A percentile compares a stretch with the other conserved stretches of the same genome.
Conservation (phyloP, 179 eudicot species). For the Patellifolia procumbens region DNA sequence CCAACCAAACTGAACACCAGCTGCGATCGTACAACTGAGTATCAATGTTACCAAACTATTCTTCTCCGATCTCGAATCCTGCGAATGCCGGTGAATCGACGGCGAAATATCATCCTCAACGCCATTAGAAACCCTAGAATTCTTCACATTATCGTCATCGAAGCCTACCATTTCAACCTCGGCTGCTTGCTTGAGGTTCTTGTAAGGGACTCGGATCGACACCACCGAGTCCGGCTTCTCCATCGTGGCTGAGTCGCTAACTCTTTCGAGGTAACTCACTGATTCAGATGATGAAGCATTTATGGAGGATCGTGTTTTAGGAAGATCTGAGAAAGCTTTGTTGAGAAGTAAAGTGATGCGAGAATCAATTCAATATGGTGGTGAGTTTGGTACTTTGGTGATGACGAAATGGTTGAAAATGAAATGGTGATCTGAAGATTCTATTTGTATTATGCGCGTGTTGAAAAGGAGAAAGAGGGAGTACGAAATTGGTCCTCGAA, state of each 20-base stretch:
- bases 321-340: background rate
- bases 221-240: slow-evolving; percentile 48
- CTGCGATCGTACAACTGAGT: slow-evolving; percentile 81
- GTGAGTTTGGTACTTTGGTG: background rate
- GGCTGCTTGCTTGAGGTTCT: slow-evolving; percentile 45
- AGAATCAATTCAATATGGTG: background rate
- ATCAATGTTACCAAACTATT: slow-evolving; percentile 56
- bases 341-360: slow-evolving; percentile 8
- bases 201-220: slow-evolving; percentile 76
- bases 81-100: slow-evolving; percentile 10
- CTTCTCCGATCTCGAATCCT: slow-evolving; percentile 23
- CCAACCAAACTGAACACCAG: slow-evolving; percentile 98
- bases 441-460: too few species aligned
- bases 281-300: background rate
- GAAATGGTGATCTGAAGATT: too few species aligned
- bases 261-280: slow-evolving; percentile 20
- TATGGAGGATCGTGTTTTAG: background rate
- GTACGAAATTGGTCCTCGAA: background rate
- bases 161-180: slow-evolving; percentile 60
- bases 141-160: slow-evolving; percentile 27
- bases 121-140: slow-evolving; percentile 38
- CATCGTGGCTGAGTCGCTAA: slow-evolving; percentile 16
- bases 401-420: too few species aligned
- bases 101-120: slow-evolving; percentile 14
- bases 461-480: background rate